These are phyloP conservation scores for Clarireedia monteithiana DNA, from an alignment of 2,329 filamentous ascomycete genomes.

Conservation along the genomic window DNA sequence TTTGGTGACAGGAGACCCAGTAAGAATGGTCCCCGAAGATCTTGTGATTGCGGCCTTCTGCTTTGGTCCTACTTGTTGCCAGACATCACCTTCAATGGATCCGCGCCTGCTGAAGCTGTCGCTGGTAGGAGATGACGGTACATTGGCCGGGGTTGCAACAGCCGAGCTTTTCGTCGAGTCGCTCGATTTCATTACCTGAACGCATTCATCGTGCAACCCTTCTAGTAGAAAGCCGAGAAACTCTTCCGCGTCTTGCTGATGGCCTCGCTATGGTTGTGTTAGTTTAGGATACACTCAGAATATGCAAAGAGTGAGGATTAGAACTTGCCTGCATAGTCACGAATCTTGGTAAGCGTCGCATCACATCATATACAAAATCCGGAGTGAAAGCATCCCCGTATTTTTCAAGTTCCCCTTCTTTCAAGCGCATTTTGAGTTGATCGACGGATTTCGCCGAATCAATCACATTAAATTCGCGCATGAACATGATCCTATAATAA, in stretches of 20 bases:
- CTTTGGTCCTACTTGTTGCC: conserved; percentile 90
- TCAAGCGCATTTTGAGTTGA: conserved; percentile 64
- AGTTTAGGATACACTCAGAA: conserved; percentile 11
- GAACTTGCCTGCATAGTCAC: conserved; percentile 76
- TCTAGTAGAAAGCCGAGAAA: conserved; percentile 91
- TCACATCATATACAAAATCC: conserved; percentile 92
- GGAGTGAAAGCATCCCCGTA: conserved; percentile 89
- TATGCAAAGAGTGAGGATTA: conserved; percentile 2
- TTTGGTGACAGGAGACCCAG: conserved; percentile 79
- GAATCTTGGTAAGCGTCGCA: conserved; percentile 79
- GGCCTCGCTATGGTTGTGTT: conserved; percentile 57
- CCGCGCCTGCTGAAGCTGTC: conserved; percentile 30
- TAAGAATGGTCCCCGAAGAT: conserved; percentile 68
- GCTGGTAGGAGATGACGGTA: conserved; percentile 35
- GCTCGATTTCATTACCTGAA: conserved; percentile 54
- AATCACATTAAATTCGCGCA: conserved; percentile 83
- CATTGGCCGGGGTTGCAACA: conserved; percentile 35
- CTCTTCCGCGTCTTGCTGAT: conserved; percentile 96
- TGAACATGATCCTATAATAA: conserved; percentile 74
- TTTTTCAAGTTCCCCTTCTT: conserved; percentile 76
- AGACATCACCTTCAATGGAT: conserved; percentile 53
- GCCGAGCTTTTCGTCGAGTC: conserved; percentile 32
- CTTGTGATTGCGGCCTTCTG: conserved; percentile 82
- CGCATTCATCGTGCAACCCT: conserved; percentile 87
- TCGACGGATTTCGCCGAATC: conserved; percentile 70